These are phyloP conservation scores for Phytophthora niederhauseri DNA, from an alignment of 352 stramenopile genomes.

Conservation along the genomic window DNA sequence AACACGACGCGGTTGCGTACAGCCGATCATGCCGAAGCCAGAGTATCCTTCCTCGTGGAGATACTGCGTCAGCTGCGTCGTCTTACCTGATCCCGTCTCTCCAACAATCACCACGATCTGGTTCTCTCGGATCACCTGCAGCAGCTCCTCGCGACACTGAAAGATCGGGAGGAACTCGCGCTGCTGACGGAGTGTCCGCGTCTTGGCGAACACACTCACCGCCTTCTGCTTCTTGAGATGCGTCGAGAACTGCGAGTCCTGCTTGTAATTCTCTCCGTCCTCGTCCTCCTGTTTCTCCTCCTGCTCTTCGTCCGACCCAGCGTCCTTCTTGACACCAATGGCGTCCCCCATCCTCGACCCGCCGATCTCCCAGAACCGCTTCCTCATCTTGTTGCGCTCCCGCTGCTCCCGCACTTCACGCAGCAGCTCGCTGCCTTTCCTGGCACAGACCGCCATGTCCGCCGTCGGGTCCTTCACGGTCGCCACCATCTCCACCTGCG, in stretches of 20 bases:
- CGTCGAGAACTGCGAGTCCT: slow-evolving; percentile 94
- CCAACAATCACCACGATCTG: slow-evolving; percentile 98
- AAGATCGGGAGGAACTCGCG: slow-evolving; percentile 97
- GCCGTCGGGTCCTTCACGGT: slow-evolving; percentile 96
- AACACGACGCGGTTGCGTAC: slow-evolving; percentile 98
- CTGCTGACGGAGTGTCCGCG: slow-evolving; percentile 96
- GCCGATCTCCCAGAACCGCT: slow-evolving; percentile 99
- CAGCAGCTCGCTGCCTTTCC: slow-evolving; percentile 93
- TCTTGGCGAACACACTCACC: slow-evolving; percentile 96
- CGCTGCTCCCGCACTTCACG: slow-evolving; percentile 77
- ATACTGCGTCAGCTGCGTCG: slow-evolving; percentile 98
- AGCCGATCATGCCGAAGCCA: slow-evolving; percentile 93
- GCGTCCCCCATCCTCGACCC: slow-evolving; percentile 97
- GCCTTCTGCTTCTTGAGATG: slow-evolving; percentile 93
- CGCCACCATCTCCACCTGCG: slow-evolving; percentile 94
- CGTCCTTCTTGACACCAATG: slow-evolving; percentile 90
- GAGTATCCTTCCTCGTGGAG: slow-evolving; percentile 93
- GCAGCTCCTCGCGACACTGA: slow-evolving; percentile 94
- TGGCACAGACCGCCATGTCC: slow-evolving; percentile 96
- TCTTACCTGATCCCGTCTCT: slow-evolving; percentile 98
- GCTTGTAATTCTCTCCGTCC: slow-evolving; percentile 93
- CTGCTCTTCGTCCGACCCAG: slow-evolving; percentile 63
- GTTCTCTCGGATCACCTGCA: slow-evolving; percentile 98
- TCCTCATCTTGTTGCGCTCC: slow-evolving; percentile 93
- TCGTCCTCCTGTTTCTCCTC: slow-evolving; percentile 52